These are phyloP conservation scores for Magnolia officinalis DNA, from an alignment of 164 flowering plant genomes.

Conservation along the genomic window DNA sequence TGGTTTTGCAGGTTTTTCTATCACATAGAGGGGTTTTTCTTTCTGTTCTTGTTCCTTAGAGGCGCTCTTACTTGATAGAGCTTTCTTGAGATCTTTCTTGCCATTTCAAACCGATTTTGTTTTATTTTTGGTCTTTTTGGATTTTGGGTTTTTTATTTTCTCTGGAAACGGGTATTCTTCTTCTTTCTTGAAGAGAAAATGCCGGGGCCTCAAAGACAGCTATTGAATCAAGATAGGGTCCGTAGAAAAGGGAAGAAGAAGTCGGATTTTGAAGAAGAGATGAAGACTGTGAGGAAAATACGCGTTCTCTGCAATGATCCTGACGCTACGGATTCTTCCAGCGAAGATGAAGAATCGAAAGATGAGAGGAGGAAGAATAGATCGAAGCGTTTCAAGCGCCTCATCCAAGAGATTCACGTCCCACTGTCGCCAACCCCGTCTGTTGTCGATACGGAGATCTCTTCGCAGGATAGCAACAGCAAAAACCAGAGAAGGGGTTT, in stretches of 20 bases:
- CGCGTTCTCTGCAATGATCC: slow-evolving; percentile 69
- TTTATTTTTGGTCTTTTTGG: slow-evolving; percentile 11
- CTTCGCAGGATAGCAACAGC: slow-evolving; percentile 44
- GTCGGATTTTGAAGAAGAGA: slow-evolving; percentile 3
- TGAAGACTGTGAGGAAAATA: slow-evolving; percentile 38
- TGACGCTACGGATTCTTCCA: slow-evolving; percentile 68
- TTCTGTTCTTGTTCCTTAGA: slow-evolving; percentile 62
- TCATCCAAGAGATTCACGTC: slow-evolving; percentile 45
- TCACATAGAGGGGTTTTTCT: slow-evolving; percentile 57
- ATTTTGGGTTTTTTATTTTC: slow-evolving; percentile 4
- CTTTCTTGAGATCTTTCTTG: neutral
- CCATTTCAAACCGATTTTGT: neutral
- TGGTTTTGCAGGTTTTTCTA: slow-evolving; percentile 72
- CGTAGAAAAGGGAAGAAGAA: slow-evolving; percentile 24
- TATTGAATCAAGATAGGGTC: slow-evolving; percentile 18
- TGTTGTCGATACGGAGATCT: slow-evolving; percentile 36
- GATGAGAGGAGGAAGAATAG: neutral
- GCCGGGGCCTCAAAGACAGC: slow-evolving; percentile 32
- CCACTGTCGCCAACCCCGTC: slow-evolving; percentile 16
- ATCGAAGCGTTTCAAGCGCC: slow-evolving; percentile 22
- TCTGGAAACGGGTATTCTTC: slow-evolving; percentile 1
- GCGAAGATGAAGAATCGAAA: slow-evolving; percentile 46
- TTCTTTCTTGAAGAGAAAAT: slow-evolving; percentile 15
- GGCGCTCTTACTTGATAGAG: slow-evolving; percentile 47
- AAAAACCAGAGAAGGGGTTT: slow-evolving; percentile 26